These are phyloP conservation scores for Trypanosoma brucei DNA, from an alignment of 208 protist genomes.

Conservation along the genomic window DNA sequence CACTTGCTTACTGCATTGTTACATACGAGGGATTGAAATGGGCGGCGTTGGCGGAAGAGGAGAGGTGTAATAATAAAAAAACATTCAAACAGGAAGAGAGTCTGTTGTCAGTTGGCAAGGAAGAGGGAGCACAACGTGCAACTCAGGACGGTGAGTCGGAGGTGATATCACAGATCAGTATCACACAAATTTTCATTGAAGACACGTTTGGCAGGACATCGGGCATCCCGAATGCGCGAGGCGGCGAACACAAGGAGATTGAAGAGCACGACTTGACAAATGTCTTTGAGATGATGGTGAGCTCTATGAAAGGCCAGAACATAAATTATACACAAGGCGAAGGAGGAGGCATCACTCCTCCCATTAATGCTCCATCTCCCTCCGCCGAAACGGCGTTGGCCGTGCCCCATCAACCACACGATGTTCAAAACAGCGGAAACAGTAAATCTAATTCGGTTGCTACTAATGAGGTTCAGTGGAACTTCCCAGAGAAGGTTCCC, in stretches of 20 bases:
- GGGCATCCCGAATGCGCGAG: no score
- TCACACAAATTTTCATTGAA: no score
- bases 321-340: no score
- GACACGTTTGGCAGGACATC: no score
- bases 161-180: no score
- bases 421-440: not conserved
- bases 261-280: no score
- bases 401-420: not conserved
- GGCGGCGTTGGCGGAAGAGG: not conserved
- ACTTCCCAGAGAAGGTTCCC: constrained; percentile 19
- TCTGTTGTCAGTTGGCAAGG: not conserved
- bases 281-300: no score
- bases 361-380: not conserved
- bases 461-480: constrained; percentile 4
- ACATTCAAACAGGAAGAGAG: not conserved
- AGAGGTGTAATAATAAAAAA: constrained; percentile 4
- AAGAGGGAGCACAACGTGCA: no score
- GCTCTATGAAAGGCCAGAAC: no score
- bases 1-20: constrained; percentile 16
- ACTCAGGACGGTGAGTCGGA: no score
- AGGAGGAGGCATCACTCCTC: no score
- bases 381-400: not conserved
- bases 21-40: constrained; percentile 3
- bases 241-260: no score
- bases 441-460: not conserved